Base-by-base conservation (phyloP, 352 stramenopile genomes). In the Phytopythium mirpurense region DNA sequence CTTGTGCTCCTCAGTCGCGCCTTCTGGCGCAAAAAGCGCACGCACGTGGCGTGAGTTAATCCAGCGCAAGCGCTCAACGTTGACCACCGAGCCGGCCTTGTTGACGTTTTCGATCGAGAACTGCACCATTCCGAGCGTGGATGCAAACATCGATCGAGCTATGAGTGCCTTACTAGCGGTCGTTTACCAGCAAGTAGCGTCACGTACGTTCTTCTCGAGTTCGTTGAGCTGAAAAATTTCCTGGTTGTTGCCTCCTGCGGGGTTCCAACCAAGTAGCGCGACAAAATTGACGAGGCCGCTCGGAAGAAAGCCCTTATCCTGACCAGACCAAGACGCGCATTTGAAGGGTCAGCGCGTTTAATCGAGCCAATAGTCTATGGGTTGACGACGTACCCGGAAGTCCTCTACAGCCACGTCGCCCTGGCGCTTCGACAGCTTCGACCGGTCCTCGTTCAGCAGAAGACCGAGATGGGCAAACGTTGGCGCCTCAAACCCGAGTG, bases 361-460 rank as follows among this genome's bases (percentile, higher is more conserved):
- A 1, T 18, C 47, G 54, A 5, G 29, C 29, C 29, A 32, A 32
- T 32, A 32, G 32, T 32, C 5, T 9, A 32, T 32, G 5, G 29
- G 29, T 32, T 3, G 12, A 12, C 27, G 23, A 74, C 77, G 36
- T 57, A 94, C 84, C n/a, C 87, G 78, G 57, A 98, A 99, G 70
- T 99, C 95, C 60, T 98, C 92, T 45, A 98, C 97, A 0, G 89
- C 96, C 19, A 97, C 98, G 38, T 98, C 96, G 42, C 97, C 97
- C 65, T 99, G 96, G 56, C 97, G 81, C 77, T 99, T 99, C 10
- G 87, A 98, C n/a, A 99, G 71, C 67, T 99, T 99, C 42, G 97
- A 97, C 26, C 96, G 89, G 52, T 99, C 95, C 74, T 98, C 90
- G 57, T 98, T 98, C 27, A 99, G 80, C 63, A 99, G 92, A 43